Evolutionary conservation across 202 grass and related monocot genomes (phyloP).

Genomic region (Setaria italica): DNA sequence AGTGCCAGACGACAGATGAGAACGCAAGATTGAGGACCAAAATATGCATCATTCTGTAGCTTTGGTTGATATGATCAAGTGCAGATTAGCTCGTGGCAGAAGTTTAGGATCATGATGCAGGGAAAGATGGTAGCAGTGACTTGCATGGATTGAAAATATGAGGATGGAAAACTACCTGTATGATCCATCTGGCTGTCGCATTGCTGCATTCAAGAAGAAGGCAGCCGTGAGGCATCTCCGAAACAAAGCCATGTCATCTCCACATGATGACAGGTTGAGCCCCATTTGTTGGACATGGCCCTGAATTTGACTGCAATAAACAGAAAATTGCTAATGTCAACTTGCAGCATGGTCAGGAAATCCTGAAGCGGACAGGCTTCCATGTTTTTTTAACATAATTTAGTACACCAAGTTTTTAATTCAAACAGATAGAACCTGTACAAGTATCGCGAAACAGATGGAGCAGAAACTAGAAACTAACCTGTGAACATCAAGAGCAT

Average conservation of each 20-base stretch:
- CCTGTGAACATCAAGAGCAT: slow-evolving; percentile 86
- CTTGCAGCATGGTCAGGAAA: slow-evolving; percentile 3
- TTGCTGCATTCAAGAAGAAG: slow-evolving; percentile 88
- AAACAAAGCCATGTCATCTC: slow-evolving; percentile 78
- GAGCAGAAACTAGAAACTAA: slow-evolving; percentile 39
- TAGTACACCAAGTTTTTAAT: slow-evolving; percentile 6
- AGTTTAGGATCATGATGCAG: background rate
- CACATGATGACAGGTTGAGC: slow-evolving; percentile 66
- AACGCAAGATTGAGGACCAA: background rate
- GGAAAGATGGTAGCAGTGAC: background rate
- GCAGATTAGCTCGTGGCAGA: background rate
- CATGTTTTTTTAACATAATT: background rate
- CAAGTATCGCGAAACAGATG: background rate
- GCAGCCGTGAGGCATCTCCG: slow-evolving; percentile 78
- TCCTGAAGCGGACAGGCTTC: background rate
- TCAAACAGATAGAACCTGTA: background rate
- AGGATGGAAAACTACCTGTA: slow-evolving; percentile 57
- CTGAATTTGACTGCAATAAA: slow-evolving; percentile 79
- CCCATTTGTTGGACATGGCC: slow-evolving; percentile 87
- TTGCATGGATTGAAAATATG: background rate
- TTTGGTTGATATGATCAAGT: background rate
- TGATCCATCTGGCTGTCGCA: slow-evolving; percentile 80
- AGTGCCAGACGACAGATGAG: slow-evolving; percentile 29
- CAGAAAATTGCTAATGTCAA: slow-evolving; percentile 28
- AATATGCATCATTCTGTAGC: background rate